Percentiles rank a stretch among this genome's conserved stretches.
Evolutionary conservation across 2,329 filamentous ascomycete genomes (phyloP).

Genomic region (Fusarium fracticaudum): DNA sequence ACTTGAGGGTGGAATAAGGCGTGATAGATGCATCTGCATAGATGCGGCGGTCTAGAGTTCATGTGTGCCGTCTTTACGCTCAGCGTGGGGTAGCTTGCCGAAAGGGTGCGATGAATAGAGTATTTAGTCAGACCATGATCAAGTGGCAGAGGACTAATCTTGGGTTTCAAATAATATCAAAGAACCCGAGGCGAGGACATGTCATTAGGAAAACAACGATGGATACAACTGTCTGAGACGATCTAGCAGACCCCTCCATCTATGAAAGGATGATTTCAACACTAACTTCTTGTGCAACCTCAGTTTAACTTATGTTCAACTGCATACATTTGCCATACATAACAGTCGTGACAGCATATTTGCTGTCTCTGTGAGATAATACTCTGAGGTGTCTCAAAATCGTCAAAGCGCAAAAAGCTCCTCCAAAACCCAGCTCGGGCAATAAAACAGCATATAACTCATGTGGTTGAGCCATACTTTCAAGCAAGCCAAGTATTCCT

Average conservation of each 20-base stretch:
- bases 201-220: not conserved
- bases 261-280: constrained; percentile 2
- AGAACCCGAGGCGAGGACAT: not conserved
- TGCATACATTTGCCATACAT: not conserved
- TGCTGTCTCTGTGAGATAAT: not conserved
- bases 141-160: not conserved
- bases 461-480: not conserved
- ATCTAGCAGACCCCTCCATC: not conserved
- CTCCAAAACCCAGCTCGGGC: not conserved
- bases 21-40: constrained; percentile 10
- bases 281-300: not conserved
- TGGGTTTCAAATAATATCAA: not conserved
- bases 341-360: not conserved
- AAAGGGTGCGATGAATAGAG: not conserved
- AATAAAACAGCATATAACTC: not conserved
- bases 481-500: not conserved
- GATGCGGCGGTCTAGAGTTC: not conserved
- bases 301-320: not conserved
- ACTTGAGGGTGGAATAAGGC: constrained; percentile 1
- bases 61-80: not conserved
- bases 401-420: not conserved
- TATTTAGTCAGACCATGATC: not conserved
- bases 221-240: not conserved
- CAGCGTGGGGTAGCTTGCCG: not conserved
- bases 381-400: not conserved